A percentile compares a stretch with the other conserved stretches of the same genome.
Conservation (phyloP, 192 early-diverging fungal genomes). For the Kappamyces sp. region DNA sequence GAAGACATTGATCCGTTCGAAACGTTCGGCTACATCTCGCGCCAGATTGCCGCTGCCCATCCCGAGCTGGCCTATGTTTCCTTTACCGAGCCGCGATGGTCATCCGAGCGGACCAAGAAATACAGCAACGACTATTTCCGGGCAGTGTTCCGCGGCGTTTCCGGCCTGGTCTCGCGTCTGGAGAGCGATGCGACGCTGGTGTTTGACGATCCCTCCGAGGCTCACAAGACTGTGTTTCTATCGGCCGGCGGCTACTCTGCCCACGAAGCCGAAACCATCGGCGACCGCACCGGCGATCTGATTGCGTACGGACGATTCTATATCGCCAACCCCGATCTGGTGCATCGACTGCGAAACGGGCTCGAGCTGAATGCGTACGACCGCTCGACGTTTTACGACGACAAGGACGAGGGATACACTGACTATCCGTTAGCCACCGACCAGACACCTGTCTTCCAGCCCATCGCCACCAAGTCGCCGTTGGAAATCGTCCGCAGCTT, state of each 20-base stretch:
- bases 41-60: slow-evolving; percentile 21
- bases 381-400: slow-evolving; percentile 26
- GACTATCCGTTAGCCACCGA: slow-evolving; percentile 23
- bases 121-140: slow-evolving; percentile 9
- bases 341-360: slow-evolving; percentile 25
- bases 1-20: slow-evolving; percentile 19
- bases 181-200: slow-evolving; percentile 3
- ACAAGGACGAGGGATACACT: slow-evolving; percentile 30
- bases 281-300: slow-evolving; percentile 25
- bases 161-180: slow-evolving; percentile 18
- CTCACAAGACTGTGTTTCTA: slow-evolving; percentile 13
- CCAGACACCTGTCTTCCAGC: slow-evolving; percentile 2
- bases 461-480: background rate
- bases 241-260: slow-evolving; percentile 27
- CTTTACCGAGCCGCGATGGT: slow-evolving; percentile 27
- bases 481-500: background rate
- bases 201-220: slow-evolving; percentile 3
- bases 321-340: slow-evolving; percentile 46
- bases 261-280: slow-evolving; percentile 24
- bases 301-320: slow-evolving; percentile 35
- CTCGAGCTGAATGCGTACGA: slow-evolving; percentile 25
- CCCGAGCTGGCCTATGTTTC: slow-evolving; percentile 26
- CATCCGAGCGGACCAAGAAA: slow-evolving; percentile 7
- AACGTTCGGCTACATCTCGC: slow-evolving; percentile 15
- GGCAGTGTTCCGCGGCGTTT: slow-evolving; percentile 13